Evolutionary conservation across 805 yeast genomes (phyloP), one percentile per base, ranked within the genome.

Genomic region (Barnettozyma pratensis): DNA sequence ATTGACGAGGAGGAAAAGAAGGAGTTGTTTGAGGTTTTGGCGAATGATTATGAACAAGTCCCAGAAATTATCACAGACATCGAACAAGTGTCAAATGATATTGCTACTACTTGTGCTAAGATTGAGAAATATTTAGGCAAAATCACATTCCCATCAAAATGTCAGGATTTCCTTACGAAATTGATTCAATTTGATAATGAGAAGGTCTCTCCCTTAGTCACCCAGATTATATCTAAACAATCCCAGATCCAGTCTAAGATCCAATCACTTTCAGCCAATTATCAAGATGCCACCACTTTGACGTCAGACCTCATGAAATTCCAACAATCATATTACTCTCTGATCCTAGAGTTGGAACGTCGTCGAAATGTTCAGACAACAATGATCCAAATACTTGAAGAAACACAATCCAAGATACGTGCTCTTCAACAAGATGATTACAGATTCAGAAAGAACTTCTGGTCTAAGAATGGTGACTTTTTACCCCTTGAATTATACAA

Each of bases 401-500:
- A 69, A 1, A 73, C 83, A 54, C 66, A 73, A 42, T 41, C 55
- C 0, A 67, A 70, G 41, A 57, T 83, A 12, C 54, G 66, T 12
- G 46, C 58, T 4, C 55, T 79, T 4, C 69, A 72, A 44, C 58
- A 62, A 5, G 71, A 73, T 3, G 90, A 84, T 51, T 59, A 62
- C 36, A 59, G 58, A 1, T 59, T 63, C 10, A 66, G 87, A 38
- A 57, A 66, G 19, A 46, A 57, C 9, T 84, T 84, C 53, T 53
- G 80, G 41, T 54, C 59, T 2, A 59, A 65, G 5, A 71, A 81
- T 62, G 84, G 83, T 0, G 76, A 75, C 38, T 83, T 63, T 53
- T 64, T 84, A 11, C 91, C 91, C 0, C 45, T 39, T 41, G 77
- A 77, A 51, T 64, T 79, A 4, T 78, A 80, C 80, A 66, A 71